phyloP scores from a whole-genome alignment of 2,329 filamentous ascomycete genomes.

The Clarireedia monteithiana region DNA sequence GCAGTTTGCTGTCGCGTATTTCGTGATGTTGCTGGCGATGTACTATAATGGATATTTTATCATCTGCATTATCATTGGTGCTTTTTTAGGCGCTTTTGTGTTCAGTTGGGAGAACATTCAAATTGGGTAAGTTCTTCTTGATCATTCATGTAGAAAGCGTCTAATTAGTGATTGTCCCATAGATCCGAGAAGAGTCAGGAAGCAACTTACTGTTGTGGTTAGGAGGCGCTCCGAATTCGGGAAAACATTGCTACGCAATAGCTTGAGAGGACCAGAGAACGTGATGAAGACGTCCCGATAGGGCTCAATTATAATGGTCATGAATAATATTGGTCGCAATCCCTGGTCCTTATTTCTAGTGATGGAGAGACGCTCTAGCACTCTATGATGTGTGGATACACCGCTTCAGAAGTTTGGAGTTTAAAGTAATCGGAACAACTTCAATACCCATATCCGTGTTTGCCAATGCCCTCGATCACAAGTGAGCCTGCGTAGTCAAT shows the following conservation, averaged over 20 bases:
- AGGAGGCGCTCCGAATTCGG: background rate
- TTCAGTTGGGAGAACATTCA: conserved; percentile 61
- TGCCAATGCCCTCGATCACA: background rate
- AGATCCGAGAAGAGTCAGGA: background rate
- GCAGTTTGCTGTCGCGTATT: conserved; percentile 69
- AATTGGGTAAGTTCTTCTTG: conserved; percentile 13
- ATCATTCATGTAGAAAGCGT: background rate
- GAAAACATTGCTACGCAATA: no score
- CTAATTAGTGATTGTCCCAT: background rate
- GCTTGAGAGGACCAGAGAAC: no score
- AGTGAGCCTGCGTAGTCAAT: conserved; percentile 1
- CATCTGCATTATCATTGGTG: conserved; percentile 72
- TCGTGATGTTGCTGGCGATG: conserved; percentile 65
- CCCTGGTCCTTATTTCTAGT: no score
- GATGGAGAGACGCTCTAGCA: no score
- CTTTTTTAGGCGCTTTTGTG: conserved; percentile 63
- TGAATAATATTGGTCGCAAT: no score
- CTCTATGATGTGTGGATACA: no score
- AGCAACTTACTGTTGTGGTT: background rate
- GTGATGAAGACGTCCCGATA: no score
- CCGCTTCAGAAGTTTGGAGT: no score
- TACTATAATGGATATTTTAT: conserved; percentile 68
- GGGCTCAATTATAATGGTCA: no score
- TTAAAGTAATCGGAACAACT: no score
- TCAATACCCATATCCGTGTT: no score